Evolutionary conservation across 345 rosid species (phyloP).

Genomic region (Sisymbrium irio): DNA sequence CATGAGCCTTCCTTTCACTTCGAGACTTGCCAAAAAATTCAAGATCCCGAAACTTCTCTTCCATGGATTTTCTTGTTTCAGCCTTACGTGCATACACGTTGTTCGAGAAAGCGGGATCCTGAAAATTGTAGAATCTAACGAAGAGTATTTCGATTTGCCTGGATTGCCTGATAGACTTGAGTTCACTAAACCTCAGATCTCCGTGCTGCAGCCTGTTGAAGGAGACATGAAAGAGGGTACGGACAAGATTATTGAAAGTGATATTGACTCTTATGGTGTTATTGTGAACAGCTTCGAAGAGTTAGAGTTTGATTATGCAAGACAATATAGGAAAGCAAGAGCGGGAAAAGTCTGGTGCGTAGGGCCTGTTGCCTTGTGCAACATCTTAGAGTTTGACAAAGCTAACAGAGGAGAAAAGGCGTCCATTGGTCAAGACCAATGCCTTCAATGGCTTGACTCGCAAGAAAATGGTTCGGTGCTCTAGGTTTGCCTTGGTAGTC

Average conservation of each 20-base stretch:
- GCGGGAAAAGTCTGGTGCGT: constrained; percentile 47
- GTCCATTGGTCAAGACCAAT: constrained; percentile 27
- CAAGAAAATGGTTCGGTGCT: constrained; percentile 38
- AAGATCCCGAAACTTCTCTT: constrained; percentile 47
- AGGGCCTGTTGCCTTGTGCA: constrained; percentile 46
- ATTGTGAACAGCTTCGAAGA: constrained; percentile 47
- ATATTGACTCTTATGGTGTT: constrained; percentile 26
- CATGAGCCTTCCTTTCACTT: constrained; percentile 36
- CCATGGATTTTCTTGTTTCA: constrained; percentile 43
- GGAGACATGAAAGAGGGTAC: constrained; percentile 11
- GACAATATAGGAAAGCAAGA: constrained; percentile 34
- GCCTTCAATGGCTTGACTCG: constrained; percentile 46
- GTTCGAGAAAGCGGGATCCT: constrained; percentile 22
- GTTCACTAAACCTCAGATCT: constrained; percentile 31
- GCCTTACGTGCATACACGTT: constrained; percentile 27
- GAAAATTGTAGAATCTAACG: constrained; percentile 8
- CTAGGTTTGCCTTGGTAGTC: constrained; percentile 55
- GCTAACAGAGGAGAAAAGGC: constrained; percentile 43
- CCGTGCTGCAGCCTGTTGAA: constrained; percentile 1
- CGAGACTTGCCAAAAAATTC: constrained; percentile 37
- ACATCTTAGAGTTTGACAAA: constrained; percentile 29
- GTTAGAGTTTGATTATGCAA: constrained; percentile 37
- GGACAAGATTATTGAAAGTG: constrained; percentile 14
- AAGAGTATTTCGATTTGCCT: constrained; percentile 20
- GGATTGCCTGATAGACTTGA: constrained; percentile 29